Evolutionary conservation across 1,284 basidiomycete species (phyloP).

Genomic region (Marasmius fiardii): DNA sequence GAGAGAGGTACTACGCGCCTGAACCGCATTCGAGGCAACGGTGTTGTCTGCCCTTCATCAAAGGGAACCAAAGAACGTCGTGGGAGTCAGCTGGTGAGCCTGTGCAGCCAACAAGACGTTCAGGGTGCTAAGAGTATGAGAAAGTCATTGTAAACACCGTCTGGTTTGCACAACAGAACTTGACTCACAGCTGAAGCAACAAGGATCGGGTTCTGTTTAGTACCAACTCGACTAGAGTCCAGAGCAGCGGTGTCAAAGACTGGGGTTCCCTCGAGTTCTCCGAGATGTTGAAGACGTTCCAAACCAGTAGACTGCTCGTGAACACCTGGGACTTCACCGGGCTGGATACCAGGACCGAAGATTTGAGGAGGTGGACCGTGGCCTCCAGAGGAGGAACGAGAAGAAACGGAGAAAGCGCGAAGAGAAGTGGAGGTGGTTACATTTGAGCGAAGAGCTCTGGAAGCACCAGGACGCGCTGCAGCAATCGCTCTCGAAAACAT

Average conservation of each 20-base stretch:
- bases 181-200: slow-evolving; percentile 83
- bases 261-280: slow-evolving; percentile 84
- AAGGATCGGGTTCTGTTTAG: slow-evolving; percentile 83
- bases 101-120: slow-evolving; percentile 88
- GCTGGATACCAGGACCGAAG: slow-evolving; percentile 71
- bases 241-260: slow-evolving; percentile 91
- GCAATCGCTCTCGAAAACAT: slow-evolving; percentile 16
- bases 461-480: slow-evolving; percentile 14
- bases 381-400: slow-evolving; percentile 43
- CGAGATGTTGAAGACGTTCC: slow-evolving; percentile 91
- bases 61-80: slow-evolving; percentile 81
- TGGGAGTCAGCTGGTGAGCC: slow-evolving; percentile 91
- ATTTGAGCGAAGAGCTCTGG: slow-evolving; percentile 11
- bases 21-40: slow-evolving; percentile 93
- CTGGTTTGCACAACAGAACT: slow-evolving; percentile 3
- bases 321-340: slow-evolving; percentile 81
- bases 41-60: slow-evolving; percentile 62
- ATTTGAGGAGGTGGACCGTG: slow-evolving; percentile 62
- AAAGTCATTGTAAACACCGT: background rate
- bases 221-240: slow-evolving; percentile 85
- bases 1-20: slow-evolving; percentile 43
- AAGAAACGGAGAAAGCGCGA: slow-evolving; percentile 56
- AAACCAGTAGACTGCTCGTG: slow-evolving; percentile 94
- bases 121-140: slow-evolving; percentile 52
- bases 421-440: slow-evolving; percentile 24